Base-by-base conservation (phyloP, 148 eudicot species). In the Agrostemma githago region DNA sequence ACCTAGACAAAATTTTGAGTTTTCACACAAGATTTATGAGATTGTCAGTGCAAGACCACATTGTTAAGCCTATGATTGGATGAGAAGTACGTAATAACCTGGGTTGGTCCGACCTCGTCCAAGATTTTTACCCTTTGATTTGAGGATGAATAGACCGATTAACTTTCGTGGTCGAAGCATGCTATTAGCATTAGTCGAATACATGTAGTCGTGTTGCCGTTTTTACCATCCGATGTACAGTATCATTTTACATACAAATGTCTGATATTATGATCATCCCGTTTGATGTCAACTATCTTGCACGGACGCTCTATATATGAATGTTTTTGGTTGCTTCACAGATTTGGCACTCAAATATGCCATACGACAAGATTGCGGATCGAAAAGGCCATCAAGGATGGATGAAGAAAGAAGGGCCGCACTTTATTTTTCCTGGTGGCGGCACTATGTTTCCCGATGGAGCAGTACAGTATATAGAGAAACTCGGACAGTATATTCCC, bases 261-360 rank as follows among this genome's bases (percentile, higher is more conserved):
- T 3, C 68, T 15, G 68, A 64, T 68, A 16, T 19, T n/a, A 4
- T 44, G 57, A 46, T 26, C 34, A 48, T 37, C 9, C 5, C 10
- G n/a, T 14, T 14, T 44, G 19, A 37, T 51, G 43, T 58, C n/a
- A n/a, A n/a, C n/a, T 68, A 10, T 26, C 59, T n/a, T 6, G n/a
- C 48, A 21, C 41, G 14, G 14, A 6, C 5, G 39, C 37, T 11
- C 68, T 34, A 19, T 59, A 48, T 8, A 14, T 21, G 62, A 65
- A n/a, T 42, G 11, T 7, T 66, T 26, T 26, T 26, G 15, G 41
- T 68, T 74, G 6, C 60, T 74, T 40, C 70, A 79, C 88, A 93
- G 98, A 93, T 93, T 82, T 92, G 99, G 97, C 96, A 90, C 64
- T 89, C 89, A 62, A 96, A 96, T 79, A 89, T 92, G 97, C 99